phyloP scores from a whole-genome alignment of 2,329 filamentous ascomycete species.

The Akanthomyces uredinophilus region DNA sequence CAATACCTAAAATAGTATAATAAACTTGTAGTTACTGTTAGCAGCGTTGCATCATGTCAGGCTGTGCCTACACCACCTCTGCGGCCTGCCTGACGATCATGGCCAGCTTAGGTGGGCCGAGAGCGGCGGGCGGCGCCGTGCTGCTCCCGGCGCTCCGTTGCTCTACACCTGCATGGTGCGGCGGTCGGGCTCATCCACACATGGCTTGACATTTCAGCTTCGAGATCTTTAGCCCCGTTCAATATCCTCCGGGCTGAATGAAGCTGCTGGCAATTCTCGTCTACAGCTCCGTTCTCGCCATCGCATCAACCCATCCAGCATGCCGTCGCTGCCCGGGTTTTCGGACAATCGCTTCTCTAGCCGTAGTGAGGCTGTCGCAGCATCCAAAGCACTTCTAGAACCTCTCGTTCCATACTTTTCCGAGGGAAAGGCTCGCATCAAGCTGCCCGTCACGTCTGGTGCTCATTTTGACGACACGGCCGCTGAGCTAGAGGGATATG shows the following conservation, averaged over 20 bases:
- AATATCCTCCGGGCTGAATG: background rate
- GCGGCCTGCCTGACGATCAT: background rate
- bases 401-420: constrained; percentile 32
- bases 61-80: background rate
- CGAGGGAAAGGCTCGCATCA: constrained; percentile 29
- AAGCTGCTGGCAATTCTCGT: background rate
- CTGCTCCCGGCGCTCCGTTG: background rate
- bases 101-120: background rate
- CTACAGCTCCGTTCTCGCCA: background rate
- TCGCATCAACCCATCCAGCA: constrained; percentile 17
- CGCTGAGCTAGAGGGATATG: constrained; percentile 42
- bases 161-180: background rate
- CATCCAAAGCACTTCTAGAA: constrained; percentile 28
- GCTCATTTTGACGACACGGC: constrained; percentile 40
- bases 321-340: constrained; percentile 36
- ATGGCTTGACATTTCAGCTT: background rate
- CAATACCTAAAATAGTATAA: background rate
- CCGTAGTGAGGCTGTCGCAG: constrained; percentile 31
- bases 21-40: no score
- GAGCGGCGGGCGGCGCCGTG: background rate
- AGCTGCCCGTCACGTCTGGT: constrained; percentile 32
- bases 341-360: constrained; percentile 35
- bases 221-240: no score
- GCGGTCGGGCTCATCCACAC: background rate
- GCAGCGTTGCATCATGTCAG: background rate